Conservation (phyloP, 208 protist species). For the Trypanosoma caninum region DNA sequence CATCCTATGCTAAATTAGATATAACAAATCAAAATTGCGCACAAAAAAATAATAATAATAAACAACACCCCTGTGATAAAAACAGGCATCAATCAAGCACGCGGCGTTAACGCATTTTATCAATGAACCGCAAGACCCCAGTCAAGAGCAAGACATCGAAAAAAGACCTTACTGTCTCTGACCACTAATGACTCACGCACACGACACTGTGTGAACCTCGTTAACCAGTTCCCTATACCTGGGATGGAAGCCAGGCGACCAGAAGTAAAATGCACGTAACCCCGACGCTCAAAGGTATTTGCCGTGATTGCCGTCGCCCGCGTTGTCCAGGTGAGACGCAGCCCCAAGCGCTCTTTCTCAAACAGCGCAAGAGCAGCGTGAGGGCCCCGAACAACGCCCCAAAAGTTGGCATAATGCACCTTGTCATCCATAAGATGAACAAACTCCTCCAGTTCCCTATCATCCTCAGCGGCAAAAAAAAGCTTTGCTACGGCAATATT, state of each 20-base stretch:
- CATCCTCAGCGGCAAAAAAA: slow-evolving; percentile 76
- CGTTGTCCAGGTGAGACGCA: slow-evolving; percentile 68
- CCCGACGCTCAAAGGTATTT: slow-evolving; percentile 64
- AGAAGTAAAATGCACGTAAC: slow-evolving; percentile 63
- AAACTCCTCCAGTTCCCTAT: slow-evolving; percentile 61
- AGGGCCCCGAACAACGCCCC: slow-evolving; percentile 66
- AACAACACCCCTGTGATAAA: too few relatives aligned
- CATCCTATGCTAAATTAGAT: too few relatives aligned
- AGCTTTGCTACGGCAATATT: slow-evolving; percentile 43
- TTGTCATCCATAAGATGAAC: slow-evolving; percentile 32
- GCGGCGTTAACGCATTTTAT: too few relatives aligned
- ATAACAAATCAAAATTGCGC: too few relatives aligned
- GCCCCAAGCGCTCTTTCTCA: slow-evolving; percentile 40
- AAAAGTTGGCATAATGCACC: slow-evolving; percentile 71
- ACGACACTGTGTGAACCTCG: slow-evolving; percentile 51
- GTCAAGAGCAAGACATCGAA: slow-evolving; percentile 67
- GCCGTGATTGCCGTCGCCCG: slow-evolving; percentile 47
- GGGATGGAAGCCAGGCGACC: slow-evolving; percentile 37
- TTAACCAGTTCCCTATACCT: slow-evolving; percentile 50
- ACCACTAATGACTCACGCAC: slow-evolving; percentile 76
- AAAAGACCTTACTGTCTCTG: slow-evolving; percentile 58
- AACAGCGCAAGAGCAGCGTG: slow-evolving; percentile 46
- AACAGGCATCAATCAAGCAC: too few relatives aligned
- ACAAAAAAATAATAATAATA: not conserved
- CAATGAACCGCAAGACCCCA: slow-evolving; percentile 59